Conservation (phyloP, 148 eudicot species). For the Vaccinium myrtillus region DNA sequence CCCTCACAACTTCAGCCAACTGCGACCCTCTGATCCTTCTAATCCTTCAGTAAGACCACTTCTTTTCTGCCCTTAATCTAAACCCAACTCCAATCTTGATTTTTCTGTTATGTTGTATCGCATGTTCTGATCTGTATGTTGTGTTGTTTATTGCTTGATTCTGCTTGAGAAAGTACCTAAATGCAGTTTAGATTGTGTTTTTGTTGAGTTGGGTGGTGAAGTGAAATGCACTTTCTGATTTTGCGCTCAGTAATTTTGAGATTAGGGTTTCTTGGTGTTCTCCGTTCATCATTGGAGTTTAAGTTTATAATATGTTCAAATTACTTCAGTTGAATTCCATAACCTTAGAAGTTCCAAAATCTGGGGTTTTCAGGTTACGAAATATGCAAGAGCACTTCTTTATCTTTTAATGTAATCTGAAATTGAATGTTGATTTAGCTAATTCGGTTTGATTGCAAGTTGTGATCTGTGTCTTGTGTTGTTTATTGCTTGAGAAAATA, state of each 20-base stretch:
- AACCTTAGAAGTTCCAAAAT: background rate
- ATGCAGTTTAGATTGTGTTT: background rate
- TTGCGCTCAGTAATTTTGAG: background rate
- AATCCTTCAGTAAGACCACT: constrained; percentile 60
- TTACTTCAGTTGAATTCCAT: too few species aligned
- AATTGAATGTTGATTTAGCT: background rate
- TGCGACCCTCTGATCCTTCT: constrained; percentile 79
- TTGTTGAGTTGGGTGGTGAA: constrained; percentile 10
- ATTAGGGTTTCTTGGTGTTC: constrained; percentile 14
- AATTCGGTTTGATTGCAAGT: background rate
- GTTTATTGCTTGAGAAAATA: background rate
- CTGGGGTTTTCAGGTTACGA: background rate
- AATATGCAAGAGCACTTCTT: background rate
- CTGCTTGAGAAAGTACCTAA: background rate
- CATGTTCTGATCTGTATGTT: background rate
- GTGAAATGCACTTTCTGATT: constrained; percentile 5
- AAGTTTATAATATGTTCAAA: background rate
- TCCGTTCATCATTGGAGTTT: background rate
- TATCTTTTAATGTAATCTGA: background rate
- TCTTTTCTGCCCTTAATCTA: background rate
- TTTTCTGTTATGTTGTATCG: background rate
- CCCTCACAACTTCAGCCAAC: constrained; percentile 86
- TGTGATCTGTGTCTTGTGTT: background rate
- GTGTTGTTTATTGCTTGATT: constrained; percentile 2
- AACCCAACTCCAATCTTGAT: background rate